Base-by-base conservation (phyloP, 805 yeast genomes). In the Kazachstania psychrophila region DNA sequence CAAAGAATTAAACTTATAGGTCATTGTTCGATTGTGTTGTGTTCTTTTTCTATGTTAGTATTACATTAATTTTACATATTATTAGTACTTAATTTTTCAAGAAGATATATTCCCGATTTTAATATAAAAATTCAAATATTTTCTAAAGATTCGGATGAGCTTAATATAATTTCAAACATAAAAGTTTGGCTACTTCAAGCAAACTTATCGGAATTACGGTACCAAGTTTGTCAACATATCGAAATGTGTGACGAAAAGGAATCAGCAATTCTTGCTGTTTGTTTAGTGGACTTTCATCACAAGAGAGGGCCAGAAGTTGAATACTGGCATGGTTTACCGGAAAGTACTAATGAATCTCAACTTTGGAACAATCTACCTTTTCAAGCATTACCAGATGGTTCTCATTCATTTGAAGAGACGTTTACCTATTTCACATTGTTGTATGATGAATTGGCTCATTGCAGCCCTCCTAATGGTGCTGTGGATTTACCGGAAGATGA, bases 331-430 rank as follows among this genome's bases (percentile, higher is more conserved):
- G 75, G 77, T 3, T 38, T 54, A 18, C 65, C 69, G 2, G 59
- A 62, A 28, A 54, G 53, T 19, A 48, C 58, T 12, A 42, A 52
- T 24, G 52, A 69, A 1, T 30, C 43, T 5, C 49, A 61, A 3
- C 61, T 81, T 14, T 92, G 96, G 88, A 87, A 92, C 9, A 77
- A 79, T 51, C 61, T 92, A 28, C 94, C 98, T 3, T 92, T 92
- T 53, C 96, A 88, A 55, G 94, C 96, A 2, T 64, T 92, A 16
- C 97, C 98, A 0, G 98, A 92, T 60, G 97, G 97, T 4, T 79
- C 94, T 2, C 98, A 92, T 57, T 69, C 88, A 16, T 89, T 79
- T 54, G 94, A 87, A 54, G 97, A 92, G 58, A 87, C 95, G 1
- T 86, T 88, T 52, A 79, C 95, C 17, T 85, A 85, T 54, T 89